These are phyloP conservation scores for Capsicum baccatum DNA, from an alignment of 257 asterid species.

Conservation along the genomic window DNA sequence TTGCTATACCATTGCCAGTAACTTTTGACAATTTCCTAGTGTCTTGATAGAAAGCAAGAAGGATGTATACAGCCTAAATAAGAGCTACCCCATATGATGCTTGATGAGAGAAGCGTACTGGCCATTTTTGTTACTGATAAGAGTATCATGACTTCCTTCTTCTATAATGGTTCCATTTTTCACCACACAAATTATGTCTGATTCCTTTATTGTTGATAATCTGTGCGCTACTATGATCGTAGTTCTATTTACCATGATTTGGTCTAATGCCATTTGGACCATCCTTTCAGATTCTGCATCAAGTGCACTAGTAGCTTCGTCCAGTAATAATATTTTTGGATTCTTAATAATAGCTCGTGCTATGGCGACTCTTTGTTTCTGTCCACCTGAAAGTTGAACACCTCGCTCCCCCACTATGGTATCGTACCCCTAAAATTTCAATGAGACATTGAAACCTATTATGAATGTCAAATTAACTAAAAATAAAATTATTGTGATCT, in stretches of 20 bases:
- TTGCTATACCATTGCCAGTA: not conserved
- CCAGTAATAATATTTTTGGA: conserved; percentile 64
- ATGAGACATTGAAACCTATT: too few relatives aligned
- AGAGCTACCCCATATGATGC: not conserved
- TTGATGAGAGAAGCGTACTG: conserved; percentile 50
- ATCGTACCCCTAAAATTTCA: conserved; percentile 57
- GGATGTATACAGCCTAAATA: not conserved
- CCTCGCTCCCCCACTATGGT: conserved; percentile 79
- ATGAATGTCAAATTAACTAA: too few relatives aligned
- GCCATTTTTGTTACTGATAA: conserved; percentile 51
- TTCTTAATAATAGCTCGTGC: conserved; percentile 70
- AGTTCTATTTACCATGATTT: conserved; percentile 64
- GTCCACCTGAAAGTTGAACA: conserved; percentile 74
- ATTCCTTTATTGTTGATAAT: conserved; percentile 65
- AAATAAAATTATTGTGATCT: too few relatives aligned
- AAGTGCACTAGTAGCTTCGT: conserved; percentile 76
- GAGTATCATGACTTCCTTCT: conserved; percentile 62
- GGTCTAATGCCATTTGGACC: conserved; percentile 72
- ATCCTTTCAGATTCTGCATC: conserved; percentile 79
- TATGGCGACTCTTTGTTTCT: conserved; percentile 72
- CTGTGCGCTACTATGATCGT: conserved; percentile 73
- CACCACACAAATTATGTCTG: conserved; percentile 62
- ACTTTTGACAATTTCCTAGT: not conserved
- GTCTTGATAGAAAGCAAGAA: too few relatives aligned
- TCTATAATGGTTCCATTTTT: conserved; percentile 62